A percentile compares a stretch with the other conserved stretches of the same genome.
Conservation (phyloP, 2,329 filamentous ascomycete genomes). For the Colletotrichum salicis region DNA sequence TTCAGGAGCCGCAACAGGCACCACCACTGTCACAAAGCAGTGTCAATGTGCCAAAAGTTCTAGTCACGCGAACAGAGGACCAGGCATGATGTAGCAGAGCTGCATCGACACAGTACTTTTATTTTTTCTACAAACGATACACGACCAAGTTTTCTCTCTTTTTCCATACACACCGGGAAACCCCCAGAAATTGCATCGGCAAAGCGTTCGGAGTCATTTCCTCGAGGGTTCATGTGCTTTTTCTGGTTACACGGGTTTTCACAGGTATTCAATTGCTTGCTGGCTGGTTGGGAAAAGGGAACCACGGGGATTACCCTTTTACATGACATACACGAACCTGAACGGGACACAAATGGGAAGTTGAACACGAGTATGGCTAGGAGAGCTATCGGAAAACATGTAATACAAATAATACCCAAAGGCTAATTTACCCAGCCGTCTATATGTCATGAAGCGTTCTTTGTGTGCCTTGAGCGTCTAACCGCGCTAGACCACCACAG, state of each 20-base stretch:
- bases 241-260: constrained; percentile 25
- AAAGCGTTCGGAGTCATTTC: constrained; percentile 37
- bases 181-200: constrained; percentile 38
- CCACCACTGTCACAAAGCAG: not conserved
- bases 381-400: constrained; percentile 9
- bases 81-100: not conserved
- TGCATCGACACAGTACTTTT: not conserved
- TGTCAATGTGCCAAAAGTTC: not conserved
- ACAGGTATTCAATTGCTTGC: constrained; percentile 7
- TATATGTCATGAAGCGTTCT: not conserved
- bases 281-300: not conserved
- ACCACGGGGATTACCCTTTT: not conserved
- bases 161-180: constrained; percentile 13
- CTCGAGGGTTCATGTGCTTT: constrained; percentile 16
- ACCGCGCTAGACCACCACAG: constrained; percentile 22
- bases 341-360: constrained; percentile 9
- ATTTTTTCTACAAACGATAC: constrained; percentile 10
- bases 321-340: constrained; percentile 19
- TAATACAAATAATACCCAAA: constrained; percentile 33
- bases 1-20: not conserved
- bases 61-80: not conserved
- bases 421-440: not conserved
- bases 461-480: not conserved
- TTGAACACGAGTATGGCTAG: not conserved
- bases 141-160: constrained; percentile 2